A percentile compares a stretch with the other conserved stretches of the same genome.
Conservation (phyloP, 805 yeast genomes). For the Jamesozyma spencerorum region DNA sequence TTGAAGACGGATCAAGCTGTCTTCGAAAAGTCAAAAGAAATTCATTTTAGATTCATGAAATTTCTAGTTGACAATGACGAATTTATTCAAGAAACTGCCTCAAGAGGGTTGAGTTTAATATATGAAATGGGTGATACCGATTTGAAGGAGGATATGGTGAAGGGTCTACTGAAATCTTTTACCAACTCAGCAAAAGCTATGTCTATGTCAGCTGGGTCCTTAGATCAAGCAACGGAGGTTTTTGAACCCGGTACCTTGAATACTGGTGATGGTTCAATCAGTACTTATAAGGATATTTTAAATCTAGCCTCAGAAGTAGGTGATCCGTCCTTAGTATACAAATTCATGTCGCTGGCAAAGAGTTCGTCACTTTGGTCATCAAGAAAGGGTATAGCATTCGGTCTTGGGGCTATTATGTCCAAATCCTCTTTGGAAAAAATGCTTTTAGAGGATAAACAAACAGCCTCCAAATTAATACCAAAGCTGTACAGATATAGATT, state of each 20-base stretch:
- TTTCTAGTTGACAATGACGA: constrained; percentile 79
- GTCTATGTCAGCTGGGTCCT: constrained; percentile 49
- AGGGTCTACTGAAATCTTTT: constrained; percentile 64
- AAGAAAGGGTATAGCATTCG: constrained; percentile 88
- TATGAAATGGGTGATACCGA: constrained; percentile 68
- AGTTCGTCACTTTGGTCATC: constrained; percentile 87
- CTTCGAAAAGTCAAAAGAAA: constrained; percentile 38
- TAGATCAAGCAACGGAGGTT: constrained; percentile 70
- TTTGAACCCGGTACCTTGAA: constrained; percentile 76
- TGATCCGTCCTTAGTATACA: constrained; percentile 87
- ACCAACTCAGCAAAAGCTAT: constrained; percentile 51
- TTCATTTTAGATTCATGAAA: constrained; percentile 68
- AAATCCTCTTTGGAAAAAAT: constrained; percentile 63
- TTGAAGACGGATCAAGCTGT: constrained; percentile 44
- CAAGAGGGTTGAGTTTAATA: constrained; percentile 74
- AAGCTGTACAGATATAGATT: constrained; percentile 74
- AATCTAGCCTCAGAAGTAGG: constrained; percentile 90
- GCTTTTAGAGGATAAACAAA: constrained; percentile 41
- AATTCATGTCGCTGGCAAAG: constrained; percentile 86
- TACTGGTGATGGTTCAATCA: constrained; percentile 77
- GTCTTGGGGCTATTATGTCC: constrained; percentile 76
- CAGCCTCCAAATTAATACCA: constrained; percentile 62
- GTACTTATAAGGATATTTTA: constrained; percentile 85
- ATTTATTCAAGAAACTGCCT: constrained; percentile 82
- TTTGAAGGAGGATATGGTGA: constrained; percentile 63